phyloP scores from a whole-genome alignment of 768 basidiomycete species.

The Xanthoconium stramineum region DNA sequence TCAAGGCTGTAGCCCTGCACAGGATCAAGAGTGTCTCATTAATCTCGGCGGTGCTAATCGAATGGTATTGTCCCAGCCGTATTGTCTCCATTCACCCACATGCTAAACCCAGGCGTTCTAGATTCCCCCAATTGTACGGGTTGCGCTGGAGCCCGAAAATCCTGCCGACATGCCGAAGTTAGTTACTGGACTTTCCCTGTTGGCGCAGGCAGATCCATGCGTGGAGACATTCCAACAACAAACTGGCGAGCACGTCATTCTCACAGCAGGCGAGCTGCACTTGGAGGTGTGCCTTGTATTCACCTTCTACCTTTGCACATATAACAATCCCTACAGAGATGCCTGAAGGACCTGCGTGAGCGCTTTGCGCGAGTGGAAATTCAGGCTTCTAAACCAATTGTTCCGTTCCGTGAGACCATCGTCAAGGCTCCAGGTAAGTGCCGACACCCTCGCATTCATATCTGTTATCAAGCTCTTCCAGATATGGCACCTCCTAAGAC shows the following conservation, averaged over 20 bases:
- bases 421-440: slow-evolving; percentile 67
- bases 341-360: slow-evolving; percentile 93
- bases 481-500: slow-evolving; percentile 90
- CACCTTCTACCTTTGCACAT: not conserved
- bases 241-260: slow-evolving; percentile 95
- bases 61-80: slow-evolving; percentile 40
- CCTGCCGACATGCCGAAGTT: slow-evolving; percentile 89
- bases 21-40: slow-evolving; percentile 54
- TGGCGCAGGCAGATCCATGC: slow-evolving; percentile 94
- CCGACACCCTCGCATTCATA: not conserved
- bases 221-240: slow-evolving; percentile 97
- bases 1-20: slow-evolving; percentile 29
- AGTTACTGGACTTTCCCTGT: slow-evolving; percentile 78
- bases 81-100: not conserved
- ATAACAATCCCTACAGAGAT: slow-evolving; percentile 55
- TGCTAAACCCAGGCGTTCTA: slow-evolving; percentile 27
- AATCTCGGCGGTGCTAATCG: slow-evolving; percentile 75
- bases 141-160: slow-evolving; percentile 83
- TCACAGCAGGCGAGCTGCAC: slow-evolving; percentile 94
- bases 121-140: slow-evolving; percentile 90
- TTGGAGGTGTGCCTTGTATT: slow-evolving; percentile 62
- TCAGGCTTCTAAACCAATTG: slow-evolving; percentile 91
- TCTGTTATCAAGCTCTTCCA: slow-evolving; percentile 27
- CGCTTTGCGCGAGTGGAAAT: slow-evolving; percentile 93
- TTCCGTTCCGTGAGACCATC: slow-evolving; percentile 96